Evolutionary conservation across 2,329 filamentous ascomycete species (phyloP).

Genomic region (Ophiostoma piceae): DNA sequence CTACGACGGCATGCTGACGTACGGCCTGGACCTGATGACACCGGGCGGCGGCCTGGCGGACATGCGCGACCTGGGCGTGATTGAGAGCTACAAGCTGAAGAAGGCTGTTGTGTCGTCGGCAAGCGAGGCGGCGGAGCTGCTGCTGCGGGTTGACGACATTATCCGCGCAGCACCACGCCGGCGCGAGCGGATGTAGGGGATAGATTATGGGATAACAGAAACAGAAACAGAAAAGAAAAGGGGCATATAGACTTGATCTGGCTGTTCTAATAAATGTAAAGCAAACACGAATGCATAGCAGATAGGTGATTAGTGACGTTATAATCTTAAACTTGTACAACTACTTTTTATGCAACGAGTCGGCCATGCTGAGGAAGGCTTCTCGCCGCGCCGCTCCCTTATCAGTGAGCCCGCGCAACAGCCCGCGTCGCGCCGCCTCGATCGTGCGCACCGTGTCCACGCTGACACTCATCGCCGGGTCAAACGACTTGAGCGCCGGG

Average conservation of each 20-base stretch:
- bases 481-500: slow-evolving; percentile 61
- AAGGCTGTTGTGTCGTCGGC: slow-evolving; percentile 94
- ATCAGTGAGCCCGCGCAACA: slow-evolving; percentile 29
- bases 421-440: slow-evolving; percentile 40
- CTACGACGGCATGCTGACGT: slow-evolving; percentile 89
- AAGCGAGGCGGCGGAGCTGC: slow-evolving; percentile 89
- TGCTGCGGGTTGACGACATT: slow-evolving; percentile 95
- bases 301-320: background rate
- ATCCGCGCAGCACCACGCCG: slow-evolving; percentile 86
- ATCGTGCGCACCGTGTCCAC: slow-evolving; percentile 50
- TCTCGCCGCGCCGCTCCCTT: slow-evolving; percentile 1
- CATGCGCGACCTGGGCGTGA: slow-evolving; percentile 90
- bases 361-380: slow-evolving; percentile 14
- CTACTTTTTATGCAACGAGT: background rate
- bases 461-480: slow-evolving; percentile 72
- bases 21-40: slow-evolving; percentile 80
- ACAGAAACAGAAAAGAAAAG: slow-evolving; percentile 5
- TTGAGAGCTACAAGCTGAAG: slow-evolving; percentile 99
- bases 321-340: background rate
- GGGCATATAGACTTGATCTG: slow-evolving; percentile 6
- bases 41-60: slow-evolving; percentile 90
- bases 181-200: slow-evolving; percentile 54
- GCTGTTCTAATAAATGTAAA: slow-evolving; percentile 5
- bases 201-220: background rate
- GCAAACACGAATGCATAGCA: background rate